Evolutionary conservation across 2,329 filamentous ascomycete species (phyloP).

Genomic region (Fusarium irregulare): DNA sequence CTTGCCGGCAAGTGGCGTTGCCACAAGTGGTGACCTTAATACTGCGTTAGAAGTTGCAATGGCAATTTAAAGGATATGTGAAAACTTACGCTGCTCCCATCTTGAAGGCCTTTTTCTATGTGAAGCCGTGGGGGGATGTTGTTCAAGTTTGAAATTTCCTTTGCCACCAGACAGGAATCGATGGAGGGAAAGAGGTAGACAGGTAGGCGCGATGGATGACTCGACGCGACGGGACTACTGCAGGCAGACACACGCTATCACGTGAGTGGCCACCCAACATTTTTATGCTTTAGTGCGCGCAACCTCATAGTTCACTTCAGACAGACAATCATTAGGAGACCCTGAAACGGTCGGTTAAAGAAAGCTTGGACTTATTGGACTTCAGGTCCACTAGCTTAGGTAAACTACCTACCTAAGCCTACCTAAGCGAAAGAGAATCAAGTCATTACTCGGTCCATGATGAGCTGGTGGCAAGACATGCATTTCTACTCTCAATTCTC

Average conservation of each 20-base stretch:
- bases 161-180: constrained; percentile 25
- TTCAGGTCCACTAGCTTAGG: constrained; percentile 41
- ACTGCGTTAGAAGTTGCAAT: background rate
- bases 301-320: background rate
- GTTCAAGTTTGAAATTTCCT: constrained; percentile 3
- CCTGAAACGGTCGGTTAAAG: constrained; percentile 20
- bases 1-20: constrained; percentile 40
- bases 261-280: constrained; percentile 25
- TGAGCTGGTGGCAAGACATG: constrained; percentile 19
- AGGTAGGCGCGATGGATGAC: constrained; percentile 33
- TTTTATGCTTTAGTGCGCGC: background rate
- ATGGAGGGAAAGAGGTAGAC: constrained; percentile 2
- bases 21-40: constrained; percentile 33
- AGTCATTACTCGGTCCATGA: constrained; percentile 14
- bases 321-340: background rate
- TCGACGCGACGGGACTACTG: constrained; percentile 32
- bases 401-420: constrained; percentile 30
- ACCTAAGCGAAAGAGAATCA: constrained; percentile 7
- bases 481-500: background rate
- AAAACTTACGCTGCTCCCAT: constrained; percentile 34
- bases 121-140: background rate
- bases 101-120: background rate
- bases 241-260: constrained; percentile 47
- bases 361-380: constrained; percentile 2
- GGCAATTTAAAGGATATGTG: too few species aligned